Evolutionary conservation across 371 early-diverging fungal species (phyloP).

Genomic region (Mucor ambiguus): DNA sequence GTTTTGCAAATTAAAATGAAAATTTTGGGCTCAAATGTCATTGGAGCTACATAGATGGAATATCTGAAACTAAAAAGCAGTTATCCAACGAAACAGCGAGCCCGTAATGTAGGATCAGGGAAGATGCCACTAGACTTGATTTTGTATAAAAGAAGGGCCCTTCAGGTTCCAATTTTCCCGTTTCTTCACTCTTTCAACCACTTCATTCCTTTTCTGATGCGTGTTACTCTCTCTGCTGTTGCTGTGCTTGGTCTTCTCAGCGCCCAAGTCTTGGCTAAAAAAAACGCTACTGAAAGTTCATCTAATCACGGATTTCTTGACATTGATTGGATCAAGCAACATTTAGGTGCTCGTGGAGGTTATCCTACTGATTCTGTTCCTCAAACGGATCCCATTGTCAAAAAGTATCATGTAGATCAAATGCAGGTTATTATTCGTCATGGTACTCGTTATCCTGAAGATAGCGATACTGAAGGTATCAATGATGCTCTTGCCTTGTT

Average conservation of each 20-base stretch:
- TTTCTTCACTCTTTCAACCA: neutral
- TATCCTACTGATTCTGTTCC: constrained; percentile 7
- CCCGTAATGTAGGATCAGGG: neutral
- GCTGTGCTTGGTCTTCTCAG: neutral
- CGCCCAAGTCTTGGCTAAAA: neutral
- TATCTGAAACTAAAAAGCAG: neutral
- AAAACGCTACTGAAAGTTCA: neutral
- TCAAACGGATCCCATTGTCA: neutral
- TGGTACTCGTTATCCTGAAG: constrained; percentile 34
- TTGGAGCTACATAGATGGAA: neutral
- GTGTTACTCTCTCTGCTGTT: neutral
- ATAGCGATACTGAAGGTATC: constrained; percentile 21
- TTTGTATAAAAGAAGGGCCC: neutral
- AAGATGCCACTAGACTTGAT: neutral
- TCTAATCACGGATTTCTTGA: neutral
- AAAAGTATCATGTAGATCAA: constrained; percentile 18
- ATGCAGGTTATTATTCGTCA: constrained; percentile 36
- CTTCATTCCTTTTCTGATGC: neutral
- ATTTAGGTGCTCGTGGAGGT: constrained; percentile 16
- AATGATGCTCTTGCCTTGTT: constrained; percentile 16
- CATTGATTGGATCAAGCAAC: constrained; percentile 4
- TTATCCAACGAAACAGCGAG: neutral
- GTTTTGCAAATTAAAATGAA: neutral
- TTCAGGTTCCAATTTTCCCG: neutral
- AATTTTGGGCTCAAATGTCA: neutral